Evolutionary conservation across 441 rosid species (phyloP).

Genomic region (Arabidopsis lyrata): DNA sequence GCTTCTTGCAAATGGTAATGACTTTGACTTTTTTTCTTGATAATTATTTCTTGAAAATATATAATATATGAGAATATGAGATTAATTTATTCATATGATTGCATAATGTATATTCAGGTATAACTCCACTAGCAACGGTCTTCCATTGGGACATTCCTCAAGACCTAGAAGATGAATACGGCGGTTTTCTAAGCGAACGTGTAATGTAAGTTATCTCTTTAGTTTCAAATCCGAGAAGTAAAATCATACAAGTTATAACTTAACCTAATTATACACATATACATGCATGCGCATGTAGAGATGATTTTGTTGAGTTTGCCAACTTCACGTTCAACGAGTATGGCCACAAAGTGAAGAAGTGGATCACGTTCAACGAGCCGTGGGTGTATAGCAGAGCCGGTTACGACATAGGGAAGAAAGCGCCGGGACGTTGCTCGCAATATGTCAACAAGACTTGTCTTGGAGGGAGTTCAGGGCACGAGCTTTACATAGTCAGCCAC

Average conservation of each 20-base stretch:
- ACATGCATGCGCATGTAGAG: not conserved
- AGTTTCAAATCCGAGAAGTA: not conserved
- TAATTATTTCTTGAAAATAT: not conserved
- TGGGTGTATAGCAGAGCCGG: conserved; percentile 26
- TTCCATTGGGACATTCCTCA: conserved; percentile 49
- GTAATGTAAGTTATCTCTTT: conserved; percentile 25
- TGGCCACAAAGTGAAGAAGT: conserved; percentile 49
- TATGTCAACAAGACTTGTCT: conserved; percentile 24
- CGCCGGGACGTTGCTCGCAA: conserved; percentile 44
- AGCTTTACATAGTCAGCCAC: conserved; percentile 32
- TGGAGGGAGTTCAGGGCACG: conserved; percentile 34
- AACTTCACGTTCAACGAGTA: conserved; percentile 45
- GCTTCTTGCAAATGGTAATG: conserved; percentile 42
- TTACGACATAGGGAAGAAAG: conserved; percentile 36
- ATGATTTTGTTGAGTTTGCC: conserved; percentile 38
- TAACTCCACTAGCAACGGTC: conserved; percentile 47
- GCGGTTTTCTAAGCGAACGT: conserved; percentile 42
- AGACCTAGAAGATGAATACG: conserved; percentile 40
- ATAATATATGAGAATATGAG: not conserved
- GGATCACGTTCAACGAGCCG: conserved; percentile 51
- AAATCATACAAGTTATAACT: not conserved
- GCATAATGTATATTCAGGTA: conserved; percentile 33
- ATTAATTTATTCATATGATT: not conserved
- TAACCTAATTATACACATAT: not conserved
- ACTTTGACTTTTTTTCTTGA: not conserved